Conservation (phyloP, 2,329 filamentous ascomycete genomes). For the Talaromyces sp. region DNA sequence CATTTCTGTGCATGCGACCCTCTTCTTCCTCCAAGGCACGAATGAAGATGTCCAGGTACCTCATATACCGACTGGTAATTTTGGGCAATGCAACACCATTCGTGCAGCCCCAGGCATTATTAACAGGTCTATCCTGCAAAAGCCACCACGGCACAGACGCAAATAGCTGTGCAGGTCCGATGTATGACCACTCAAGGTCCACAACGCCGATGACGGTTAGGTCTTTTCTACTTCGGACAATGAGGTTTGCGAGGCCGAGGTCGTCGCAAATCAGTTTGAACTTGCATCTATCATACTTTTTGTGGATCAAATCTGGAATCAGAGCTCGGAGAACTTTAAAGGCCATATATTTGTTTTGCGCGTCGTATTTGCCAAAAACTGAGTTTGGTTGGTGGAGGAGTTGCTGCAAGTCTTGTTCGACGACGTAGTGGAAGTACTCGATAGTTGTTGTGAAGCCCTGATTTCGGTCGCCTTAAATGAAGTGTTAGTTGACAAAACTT, state of each 20-base stretch:
- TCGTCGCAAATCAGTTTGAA: constrained; percentile 42
- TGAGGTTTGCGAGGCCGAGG: constrained; percentile 37
- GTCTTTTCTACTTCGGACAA: constrained; percentile 33
- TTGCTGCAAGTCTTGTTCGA: constrained; percentile 4
- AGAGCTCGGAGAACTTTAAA: background rate
- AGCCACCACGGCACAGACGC: constrained; percentile 39
- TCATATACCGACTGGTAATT: background rate
- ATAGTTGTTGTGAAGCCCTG: constrained; percentile 1
- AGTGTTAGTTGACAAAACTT: background rate
- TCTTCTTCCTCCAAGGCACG: constrained; percentile 8
- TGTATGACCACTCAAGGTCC: constrained; percentile 39
- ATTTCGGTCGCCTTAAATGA: background rate
- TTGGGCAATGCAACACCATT: background rate
- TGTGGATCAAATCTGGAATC: background rate
- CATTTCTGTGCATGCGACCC: background rate
- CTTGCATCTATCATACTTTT: constrained; percentile 28
- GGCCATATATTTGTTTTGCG: background rate
- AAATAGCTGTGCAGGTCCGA: constrained; percentile 38
- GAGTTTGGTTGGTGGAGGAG: constrained; percentile 7
- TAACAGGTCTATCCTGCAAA: constrained; percentile 28
- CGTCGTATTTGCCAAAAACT: constrained; percentile 3
- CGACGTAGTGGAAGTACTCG: constrained; percentile 4
- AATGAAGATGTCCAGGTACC: background rate
- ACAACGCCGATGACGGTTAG: constrained; percentile 36
- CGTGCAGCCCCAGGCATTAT: constrained; percentile 28